Percentiles rank a stretch among this genome's conserved stretches.
These are phyloP conservation scores for Ilyonectria mors-panacis DNA, from an alignment of 2,329 filamentous ascomycete genomes.

Conservation along the genomic window DNA sequence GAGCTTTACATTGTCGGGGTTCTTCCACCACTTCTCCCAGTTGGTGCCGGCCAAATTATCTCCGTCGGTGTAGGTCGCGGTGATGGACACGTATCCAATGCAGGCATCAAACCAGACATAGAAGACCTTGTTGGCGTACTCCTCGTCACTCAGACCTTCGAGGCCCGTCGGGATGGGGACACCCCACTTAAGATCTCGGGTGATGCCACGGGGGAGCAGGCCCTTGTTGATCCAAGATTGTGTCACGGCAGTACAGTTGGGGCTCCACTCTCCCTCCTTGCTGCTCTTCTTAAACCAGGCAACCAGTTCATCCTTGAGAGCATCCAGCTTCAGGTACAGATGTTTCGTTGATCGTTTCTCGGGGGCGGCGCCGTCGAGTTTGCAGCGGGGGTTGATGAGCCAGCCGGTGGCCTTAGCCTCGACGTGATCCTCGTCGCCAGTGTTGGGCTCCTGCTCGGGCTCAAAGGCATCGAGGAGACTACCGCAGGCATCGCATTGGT, in stretches of 20 bases:
- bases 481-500: conserved; percentile 84
- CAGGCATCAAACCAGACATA: conserved; percentile 96
- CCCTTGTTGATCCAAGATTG: conserved; percentile 88
- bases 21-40: conserved; percentile 96
- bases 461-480: conserved; percentile 80
- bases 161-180: conserved; percentile 66
- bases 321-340: conserved; percentile 89
- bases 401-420: conserved; percentile 59
- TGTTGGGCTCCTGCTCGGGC: conserved; percentile 57
- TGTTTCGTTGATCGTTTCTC: conserved; percentile 89
- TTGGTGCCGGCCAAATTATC: conserved; percentile 67
- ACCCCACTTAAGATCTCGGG: conserved; percentile 94
- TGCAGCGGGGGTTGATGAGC: conserved; percentile 89
- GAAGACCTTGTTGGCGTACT: conserved; percentile 78
- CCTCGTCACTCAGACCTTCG: conserved; percentile 66
- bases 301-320: conserved; percentile 82
- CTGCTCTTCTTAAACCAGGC: conserved; percentile 83
- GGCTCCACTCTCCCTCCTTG: conserved; percentile 81
- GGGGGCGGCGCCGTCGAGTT: conserved; percentile 88
- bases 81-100: conserved; percentile 96
- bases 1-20: conserved; percentile 87
- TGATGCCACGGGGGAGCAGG: conserved; percentile 89
- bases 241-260: conserved; percentile 83
- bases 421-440: conserved; percentile 51
- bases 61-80: conserved; percentile 83